Conservation (phyloP, 1,284 basidiomycete genomes). For the Waitea zeae region DNA sequence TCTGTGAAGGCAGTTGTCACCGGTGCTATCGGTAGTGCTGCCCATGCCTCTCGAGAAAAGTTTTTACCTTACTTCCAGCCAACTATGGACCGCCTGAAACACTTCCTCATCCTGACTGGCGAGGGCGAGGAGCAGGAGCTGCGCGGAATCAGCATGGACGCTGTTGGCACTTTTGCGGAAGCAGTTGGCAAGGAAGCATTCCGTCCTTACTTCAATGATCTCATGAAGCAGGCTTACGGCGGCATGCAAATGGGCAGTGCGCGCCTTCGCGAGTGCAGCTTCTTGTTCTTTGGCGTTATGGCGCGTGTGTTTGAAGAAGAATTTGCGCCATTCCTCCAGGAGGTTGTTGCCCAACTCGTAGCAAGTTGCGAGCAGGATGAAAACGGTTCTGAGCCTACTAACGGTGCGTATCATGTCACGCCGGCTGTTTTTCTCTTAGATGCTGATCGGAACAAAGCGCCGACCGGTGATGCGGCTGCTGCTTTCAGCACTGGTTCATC, state of each 20-base stretch:
- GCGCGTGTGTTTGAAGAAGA: slow-evolving; percentile 91
- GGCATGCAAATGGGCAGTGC: slow-evolving; percentile 81
- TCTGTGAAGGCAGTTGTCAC: slow-evolving; percentile 91
- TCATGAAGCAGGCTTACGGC: slow-evolving; percentile 93
- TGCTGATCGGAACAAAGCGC: slow-evolving; percentile 20
- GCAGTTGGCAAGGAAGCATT: slow-evolving; percentile 91
- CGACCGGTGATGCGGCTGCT: slow-evolving; percentile 28
- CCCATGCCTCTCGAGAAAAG: slow-evolving; percentile 88
- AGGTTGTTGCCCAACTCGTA: slow-evolving; percentile 79
- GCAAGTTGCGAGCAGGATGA: slow-evolving; percentile 78
- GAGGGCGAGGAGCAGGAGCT: slow-evolving; percentile 89
- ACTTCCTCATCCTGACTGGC: slow-evolving; percentile 68
- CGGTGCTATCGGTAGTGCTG: slow-evolving; percentile 95
- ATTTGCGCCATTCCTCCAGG: slow-evolving; percentile 77
- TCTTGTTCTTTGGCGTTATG: slow-evolving; percentile 98
- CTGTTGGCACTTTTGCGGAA: slow-evolving; percentile 95
- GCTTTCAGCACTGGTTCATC: slow-evolving; percentile 61
- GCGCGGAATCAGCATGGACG: slow-evolving; percentile 96
- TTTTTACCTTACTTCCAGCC: slow-evolving; percentile 94
- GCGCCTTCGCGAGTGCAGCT: slow-evolving; percentile 87
- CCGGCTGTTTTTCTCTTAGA: slow-evolving; percentile 3
- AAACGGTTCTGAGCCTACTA: slow-evolving; percentile 42
- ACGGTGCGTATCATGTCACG: slow-evolving; percentile 23
- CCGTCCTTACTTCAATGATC: slow-evolving; percentile 87
- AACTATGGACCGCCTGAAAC: slow-evolving; percentile 80